Evolutionary conservation across 257 asterid species (phyloP), one percentile per base, ranked within the genome.

Genomic region (Marsdenia floribunda): DNA sequence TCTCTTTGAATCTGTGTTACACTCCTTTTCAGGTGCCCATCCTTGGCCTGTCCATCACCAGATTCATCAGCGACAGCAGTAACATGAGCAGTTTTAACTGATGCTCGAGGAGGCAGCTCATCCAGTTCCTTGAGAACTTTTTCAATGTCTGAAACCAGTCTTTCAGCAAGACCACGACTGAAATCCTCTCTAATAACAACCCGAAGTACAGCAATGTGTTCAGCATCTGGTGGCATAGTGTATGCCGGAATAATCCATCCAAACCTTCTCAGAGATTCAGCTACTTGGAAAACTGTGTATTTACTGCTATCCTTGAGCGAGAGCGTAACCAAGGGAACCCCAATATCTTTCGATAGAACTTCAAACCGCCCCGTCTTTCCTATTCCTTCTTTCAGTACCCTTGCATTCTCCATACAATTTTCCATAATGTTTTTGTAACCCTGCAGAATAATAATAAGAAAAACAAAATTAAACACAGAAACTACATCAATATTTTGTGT

Each of bases 241-340:
- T 91, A 90, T 1, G 97, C 97, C 0, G 95, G 97, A 59, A 90
- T 87, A 6, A 90, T 90, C 96, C 96, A 92, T 67, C 96, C 97
- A 42, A 87, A 90, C 79, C 89, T 83, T 78, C 93, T 82, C 21
- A 92, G 88, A 11, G 86, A 83, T 46, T 90, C 95, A n/a, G 96
- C 79, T 50, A 92, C 75, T 54, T 90, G 90, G 33, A 88, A 90
- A 69, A 87, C 96, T 0, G 91, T 86, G 87, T 72, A 90, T 58
- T 67, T 78, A 83, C 83, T 88, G 81, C 75, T 74, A 77, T 91
- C 92, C 79, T 88, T 92, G 54, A 90, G 91, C 58, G 90, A 85
- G 71, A 87, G 83, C 2, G 96, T 93, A 71, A 90, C 88, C 46
- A 92, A 75, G 16, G 95, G 97, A 18, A 90, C 91, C 3, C 96